These are phyloP conservation scores for Apiospora sp. DNA, from an alignment of 2,329 filamentous ascomycete genomes.

Conservation along the genomic window DNA sequence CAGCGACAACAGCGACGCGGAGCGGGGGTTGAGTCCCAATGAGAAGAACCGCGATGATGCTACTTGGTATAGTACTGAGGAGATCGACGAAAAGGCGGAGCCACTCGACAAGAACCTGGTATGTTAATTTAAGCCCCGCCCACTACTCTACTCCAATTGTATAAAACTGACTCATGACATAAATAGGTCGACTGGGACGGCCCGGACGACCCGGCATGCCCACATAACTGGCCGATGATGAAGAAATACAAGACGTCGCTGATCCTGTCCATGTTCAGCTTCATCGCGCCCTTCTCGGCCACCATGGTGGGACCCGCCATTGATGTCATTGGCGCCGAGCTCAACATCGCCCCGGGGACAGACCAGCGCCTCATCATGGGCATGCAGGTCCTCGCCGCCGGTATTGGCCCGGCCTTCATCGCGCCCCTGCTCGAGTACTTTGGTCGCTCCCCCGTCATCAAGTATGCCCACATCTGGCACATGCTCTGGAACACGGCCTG, in stretches of 20 bases:
- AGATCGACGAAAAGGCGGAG: not conserved
- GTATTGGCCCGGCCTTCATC: conserved; percentile 54
- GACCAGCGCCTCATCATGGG: conserved; percentile 51
- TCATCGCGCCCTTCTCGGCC: conserved; percentile 64
- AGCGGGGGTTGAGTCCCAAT: not conserved
- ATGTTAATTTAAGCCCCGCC: not conserved
- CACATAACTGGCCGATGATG: conserved; percentile 54
- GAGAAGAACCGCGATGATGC: not conserved
- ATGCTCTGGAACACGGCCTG: conserved; percentile 61
- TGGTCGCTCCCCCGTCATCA: conserved; percentile 57
- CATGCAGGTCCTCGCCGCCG: conserved; percentile 58
- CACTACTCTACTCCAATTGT: not conserved
- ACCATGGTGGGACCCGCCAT: conserved; percentile 60
- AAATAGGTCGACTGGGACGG: conserved; percentile 53
- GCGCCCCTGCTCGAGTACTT: conserved; percentile 41
- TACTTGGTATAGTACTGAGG: not conserved
- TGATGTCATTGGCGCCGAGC: conserved; percentile 50
- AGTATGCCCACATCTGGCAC: conserved; percentile 54
- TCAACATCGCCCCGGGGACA: conserved; percentile 51
- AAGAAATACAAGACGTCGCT: conserved; percentile 47
- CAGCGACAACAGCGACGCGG: not conserved
- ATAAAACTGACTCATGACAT: not conserved
- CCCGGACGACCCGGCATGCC: conserved; percentile 49
- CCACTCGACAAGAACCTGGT: conserved; percentile 12
- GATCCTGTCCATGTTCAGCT: conserved; percentile 52